Conservation (phyloP, 2,329 filamentous ascomycete species). For the Arthrobotrys entomopaga region DNA sequence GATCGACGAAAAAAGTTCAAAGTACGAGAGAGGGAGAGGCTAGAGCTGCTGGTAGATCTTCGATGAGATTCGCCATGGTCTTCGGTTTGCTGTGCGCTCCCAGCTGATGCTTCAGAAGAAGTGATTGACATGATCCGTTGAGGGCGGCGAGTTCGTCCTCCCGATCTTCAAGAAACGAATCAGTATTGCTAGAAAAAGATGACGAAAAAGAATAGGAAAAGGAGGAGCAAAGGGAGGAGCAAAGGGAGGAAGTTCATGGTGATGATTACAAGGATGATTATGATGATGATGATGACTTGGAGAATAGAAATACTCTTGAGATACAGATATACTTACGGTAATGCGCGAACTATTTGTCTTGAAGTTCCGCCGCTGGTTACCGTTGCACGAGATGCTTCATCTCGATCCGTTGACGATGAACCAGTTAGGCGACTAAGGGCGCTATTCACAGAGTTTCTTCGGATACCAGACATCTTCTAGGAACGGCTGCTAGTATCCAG, state of each 20-base stretch:
- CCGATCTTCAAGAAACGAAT: conserved; percentile 22
- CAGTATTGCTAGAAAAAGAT: background rate
- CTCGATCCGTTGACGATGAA: background rate
- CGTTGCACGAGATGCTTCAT: background rate
- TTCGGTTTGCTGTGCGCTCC: too few species aligned
- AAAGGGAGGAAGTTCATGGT: too few species aligned
- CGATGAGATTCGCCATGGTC: background rate
- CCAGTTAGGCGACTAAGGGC: background rate
- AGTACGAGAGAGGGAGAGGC: too few species aligned
- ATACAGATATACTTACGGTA: conserved; percentile 40
- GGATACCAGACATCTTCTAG: background rate
- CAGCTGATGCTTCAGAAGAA: background rate
- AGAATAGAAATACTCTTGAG: background rate
- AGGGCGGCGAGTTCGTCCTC: conserved; percentile 20
- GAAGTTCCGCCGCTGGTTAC: background rate
- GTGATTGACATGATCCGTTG: conserved; percentile 24
- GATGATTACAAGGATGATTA: background rate
- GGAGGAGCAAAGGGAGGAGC: too few species aligned
- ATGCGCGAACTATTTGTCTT: conserved; percentile 2
- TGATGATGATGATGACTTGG: too few species aligned
- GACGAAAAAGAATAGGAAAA: too few species aligned
- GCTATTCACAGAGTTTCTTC: background rate
- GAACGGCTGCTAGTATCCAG: background rate
- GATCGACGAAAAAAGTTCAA: too few species aligned
- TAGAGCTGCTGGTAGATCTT: too few species aligned